A percentile compares a stretch with the other conserved stretches of the same genome.
These are phyloP conservation scores for Neurospora sp. DNA, from an alignment of 495 filamentous ascomycete genomes.

Conservation along the genomic window DNA sequence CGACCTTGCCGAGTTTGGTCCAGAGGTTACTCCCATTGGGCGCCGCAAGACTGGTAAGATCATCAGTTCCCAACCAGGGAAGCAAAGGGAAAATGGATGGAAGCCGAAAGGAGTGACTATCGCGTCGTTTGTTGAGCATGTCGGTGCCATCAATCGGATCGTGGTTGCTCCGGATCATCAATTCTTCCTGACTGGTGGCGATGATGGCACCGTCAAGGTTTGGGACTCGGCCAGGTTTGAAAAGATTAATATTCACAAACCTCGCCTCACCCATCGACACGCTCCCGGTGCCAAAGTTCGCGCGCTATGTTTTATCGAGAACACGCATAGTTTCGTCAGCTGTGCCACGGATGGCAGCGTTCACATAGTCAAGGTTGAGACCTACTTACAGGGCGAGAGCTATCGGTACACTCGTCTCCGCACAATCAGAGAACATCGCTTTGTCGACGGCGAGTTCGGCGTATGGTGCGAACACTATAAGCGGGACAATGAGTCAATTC, in stretches of 20 bases:
- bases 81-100: constrained; percentile 50
- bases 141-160: constrained; percentile 69
- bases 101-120: constrained; percentile 75
- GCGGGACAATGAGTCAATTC: constrained; percentile 63
- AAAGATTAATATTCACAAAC: constrained; percentile 74
- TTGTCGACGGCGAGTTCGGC: constrained; percentile 64
- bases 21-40: constrained; percentile 61
- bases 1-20: constrained; percentile 70
- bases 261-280: constrained; percentile 80
- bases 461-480: constrained; percentile 92
- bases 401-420: constrained; percentile 70
- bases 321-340: constrained; percentile 86
- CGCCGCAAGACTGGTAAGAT: constrained; percentile 51
- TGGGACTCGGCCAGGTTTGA: constrained; percentile 91
- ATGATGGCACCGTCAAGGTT: constrained; percentile 84
- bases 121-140: constrained; percentile 82
- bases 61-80: constrained; percentile 27
- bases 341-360: constrained; percentile 85
- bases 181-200: constrained; percentile 90
- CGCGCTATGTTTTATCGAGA: constrained; percentile 80
- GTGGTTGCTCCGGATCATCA: constrained; percentile 79
- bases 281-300: constrained; percentile 58
- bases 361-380: constrained; percentile 79
- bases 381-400: constrained; percentile 44
- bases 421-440: constrained; percentile 68